phyloP scores from a whole-genome alignment of 805 yeast species.

The Cyberlindnera bimundalis region DNA sequence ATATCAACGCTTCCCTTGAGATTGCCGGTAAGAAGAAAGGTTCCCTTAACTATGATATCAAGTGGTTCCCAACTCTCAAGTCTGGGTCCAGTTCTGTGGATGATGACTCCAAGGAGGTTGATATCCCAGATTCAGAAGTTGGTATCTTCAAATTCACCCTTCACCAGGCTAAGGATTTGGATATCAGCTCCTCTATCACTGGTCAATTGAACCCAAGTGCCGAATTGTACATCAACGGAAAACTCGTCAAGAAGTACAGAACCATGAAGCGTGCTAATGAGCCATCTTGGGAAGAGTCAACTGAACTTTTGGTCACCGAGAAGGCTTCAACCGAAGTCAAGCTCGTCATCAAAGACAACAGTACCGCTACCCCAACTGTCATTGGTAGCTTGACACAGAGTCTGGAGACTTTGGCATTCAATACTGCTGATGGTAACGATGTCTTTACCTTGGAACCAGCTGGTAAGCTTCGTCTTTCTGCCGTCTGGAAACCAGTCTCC shows the following conservation, averaged over 20 bases:
- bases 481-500: conserved; percentile 70
- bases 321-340: conserved; percentile 54
- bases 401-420: conserved; percentile 38
- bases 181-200: conserved; percentile 45
- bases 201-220: conserved; percentile 59
- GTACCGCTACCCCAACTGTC: conserved; percentile 40
- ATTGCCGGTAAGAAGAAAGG: conserved; percentile 56
- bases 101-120: conserved; percentile 30
- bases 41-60: conserved; percentile 50
- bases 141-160: conserved; percentile 68
- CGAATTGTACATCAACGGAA: conserved; percentile 56
- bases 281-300: conserved; percentile 65
- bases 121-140: conserved; percentile 54
- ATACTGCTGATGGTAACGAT: conserved; percentile 43
- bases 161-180: conserved; percentile 58
- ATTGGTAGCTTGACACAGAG: conserved; percentile 56
- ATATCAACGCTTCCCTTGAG: conserved; percentile 25
- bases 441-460: conserved; percentile 48
- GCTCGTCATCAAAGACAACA: conserved; percentile 59
- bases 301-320: conserved; percentile 60
- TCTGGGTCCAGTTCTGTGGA: conserved; percentile 18
- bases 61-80: conserved; percentile 36
- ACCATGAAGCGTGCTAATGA: conserved; percentile 63
- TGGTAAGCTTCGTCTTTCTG: conserved; percentile 52
- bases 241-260: conserved; percentile 55